Base-by-base conservation (phyloP, 1,139 yeast genomes). In the Spathaspora sp. region DNA sequence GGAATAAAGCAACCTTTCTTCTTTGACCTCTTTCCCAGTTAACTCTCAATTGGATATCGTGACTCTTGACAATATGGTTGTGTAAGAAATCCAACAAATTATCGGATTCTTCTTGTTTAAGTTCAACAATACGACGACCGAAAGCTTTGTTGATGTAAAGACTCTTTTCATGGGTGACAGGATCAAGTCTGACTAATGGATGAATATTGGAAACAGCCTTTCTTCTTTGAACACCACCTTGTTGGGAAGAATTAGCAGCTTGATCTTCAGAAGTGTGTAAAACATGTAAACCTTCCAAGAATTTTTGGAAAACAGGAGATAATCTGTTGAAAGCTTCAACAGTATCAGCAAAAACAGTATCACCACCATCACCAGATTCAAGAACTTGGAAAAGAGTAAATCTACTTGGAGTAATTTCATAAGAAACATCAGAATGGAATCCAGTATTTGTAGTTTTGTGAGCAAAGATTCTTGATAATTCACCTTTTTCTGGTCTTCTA, bases 231-330 rank as follows among this genome's bases (percentile, higher is more conserved):
- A 70, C 59, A 23, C 76, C 77, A 24, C 77, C 77, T 46, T 63
- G 68, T 23, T 50, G 54, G 44, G 67, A 57, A 11, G 76, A 63
- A 55, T 76, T 80, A 3, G 63, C 64, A 3, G 89, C 89, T 66
- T 84, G 90, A 48, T 84, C 88, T 33, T 67, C 74, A 1, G 87
- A 82, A 6, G 87, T 76, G 61, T 85, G 89, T 39, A 80, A 63
- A 3, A 83, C 89, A 50, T 79, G 63, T 47, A 65, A 60, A 3
- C 61, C 55, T 44, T 64, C 68, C 39, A 65, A 57, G 47, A 64
- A 56, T 48, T 57, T 55, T 51, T 63, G 62, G 48, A 62, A 56
- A 7, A 59, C 48, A 24, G 70, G 69, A 1, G 69, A 64, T 48
- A 66, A 61, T 48, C 70, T 57, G 43, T 54, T 60, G 53, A 62